Base-by-base conservation (phyloP, 345 rosid species). In the Populus alba region DNA sequence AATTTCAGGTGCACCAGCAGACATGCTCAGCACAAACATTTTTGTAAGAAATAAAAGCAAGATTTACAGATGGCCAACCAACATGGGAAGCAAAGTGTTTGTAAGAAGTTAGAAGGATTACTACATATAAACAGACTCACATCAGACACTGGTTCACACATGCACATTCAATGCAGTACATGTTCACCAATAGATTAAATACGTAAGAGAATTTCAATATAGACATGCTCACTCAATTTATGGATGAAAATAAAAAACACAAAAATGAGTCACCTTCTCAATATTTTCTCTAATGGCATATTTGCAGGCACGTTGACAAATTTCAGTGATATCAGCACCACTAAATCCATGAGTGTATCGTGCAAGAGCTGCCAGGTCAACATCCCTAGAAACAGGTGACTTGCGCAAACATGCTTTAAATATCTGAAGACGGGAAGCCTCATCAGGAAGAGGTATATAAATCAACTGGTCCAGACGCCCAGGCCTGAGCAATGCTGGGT, bases 251-350 rank as follows among this genome's bases (percentile, higher is more conserved):
- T 33, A 33, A 33, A 47, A 17, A 31, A 8, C 16, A 25, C n/a
- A 15, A 15, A 7, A 25, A 59, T 22, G 66, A 55, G 6, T 5
- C 33, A 25, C 84, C 87, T 78, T 78, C 76, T 84, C 82, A 43
- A 81, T 84, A 66, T 78, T 79, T 65, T 81, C 84, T 79, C 87
- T 72, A n/a, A 84, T 84, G 43, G 84, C 87, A 55, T 81, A 84
- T 66, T 84, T 84, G 78, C 87, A 84, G 68, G 84, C 84, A 18
- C 84, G 80, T 61, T 79, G 87, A 33, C 87, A 84, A 29, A 84
- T 75, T 79, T 81, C 87, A 70, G 84, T 79, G 37, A 84, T 69
- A 81, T 78, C 84, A 37, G 84, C 87, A 37, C 87, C 82, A 35
- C 87, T 84, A 41, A 84, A 84, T 70, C 87, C 87, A 31, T 53